Percentiles rank a stretch among this genome's conserved stretches.
Evolutionary conservation across 2,329 filamentous ascomycete genomes (phyloP).

Genomic region (Hypoxylon sp.): DNA sequence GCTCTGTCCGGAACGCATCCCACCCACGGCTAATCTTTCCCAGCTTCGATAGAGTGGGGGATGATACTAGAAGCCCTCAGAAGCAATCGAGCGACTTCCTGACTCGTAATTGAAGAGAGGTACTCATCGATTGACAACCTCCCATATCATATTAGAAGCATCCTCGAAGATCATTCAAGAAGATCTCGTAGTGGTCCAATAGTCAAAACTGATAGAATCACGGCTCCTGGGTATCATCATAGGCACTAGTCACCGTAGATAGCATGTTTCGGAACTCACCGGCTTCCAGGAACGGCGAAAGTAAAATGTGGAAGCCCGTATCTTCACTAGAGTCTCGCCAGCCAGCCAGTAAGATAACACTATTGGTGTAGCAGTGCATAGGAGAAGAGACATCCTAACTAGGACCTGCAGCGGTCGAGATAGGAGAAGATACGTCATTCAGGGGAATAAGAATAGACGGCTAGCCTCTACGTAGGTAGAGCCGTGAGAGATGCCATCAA

Average conservation of each 20-base stretch:
- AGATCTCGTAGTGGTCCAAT: not conserved
- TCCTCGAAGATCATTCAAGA: not conserved
- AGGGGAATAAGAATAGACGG: not conserved
- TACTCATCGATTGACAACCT: constrained; percentile 1
- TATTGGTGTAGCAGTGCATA: constrained; percentile 6
- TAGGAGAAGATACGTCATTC: not conserved
- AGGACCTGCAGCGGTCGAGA: not conserved
- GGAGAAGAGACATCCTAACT: not conserved
- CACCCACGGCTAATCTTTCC: constrained; percentile 15
- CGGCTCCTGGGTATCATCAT: not conserved
- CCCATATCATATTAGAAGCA: not conserved
- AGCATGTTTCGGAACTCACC: not conserved
- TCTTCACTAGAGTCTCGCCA: not conserved
- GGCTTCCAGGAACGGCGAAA: constrained; percentile 2
- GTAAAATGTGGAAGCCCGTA: not conserved
- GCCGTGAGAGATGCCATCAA: not conserved
- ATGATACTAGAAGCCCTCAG: not conserved
- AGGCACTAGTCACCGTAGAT: not conserved
- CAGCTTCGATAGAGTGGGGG: not conserved
- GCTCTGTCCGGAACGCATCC: not conserved
- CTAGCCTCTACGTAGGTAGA: too few species aligned
- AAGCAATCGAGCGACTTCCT: not conserved
- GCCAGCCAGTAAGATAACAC: not conserved
- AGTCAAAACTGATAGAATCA: constrained; percentile 1
- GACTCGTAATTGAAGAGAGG: not conserved